Percentiles rank a stretch among this genome's conserved stretches.
Conservation (phyloP, 805 yeast genomes). For the Wickerhamiella azyma region DNA sequence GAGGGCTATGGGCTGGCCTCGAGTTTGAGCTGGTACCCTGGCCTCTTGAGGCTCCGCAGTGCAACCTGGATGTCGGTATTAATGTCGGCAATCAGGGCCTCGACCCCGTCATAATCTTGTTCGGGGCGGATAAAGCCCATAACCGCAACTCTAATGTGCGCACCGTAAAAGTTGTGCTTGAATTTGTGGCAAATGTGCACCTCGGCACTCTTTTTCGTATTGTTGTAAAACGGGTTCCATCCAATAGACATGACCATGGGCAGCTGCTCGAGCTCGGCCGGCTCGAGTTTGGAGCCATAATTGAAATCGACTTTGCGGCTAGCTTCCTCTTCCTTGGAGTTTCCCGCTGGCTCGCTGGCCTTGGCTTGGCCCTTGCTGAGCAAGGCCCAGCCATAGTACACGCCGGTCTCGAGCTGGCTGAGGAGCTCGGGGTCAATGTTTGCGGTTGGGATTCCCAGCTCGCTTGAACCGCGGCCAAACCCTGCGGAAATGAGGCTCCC, state of each 20-base stretch:
- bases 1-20: too few species aligned
- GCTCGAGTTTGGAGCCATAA: slow-evolving; percentile 40
- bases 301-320: slow-evolving; percentile 39
- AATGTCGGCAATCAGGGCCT: slow-evolving; percentile 76
- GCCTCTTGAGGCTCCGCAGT: slow-evolving; percentile 31
- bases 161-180: slow-evolving; percentile 63
- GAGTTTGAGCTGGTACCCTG: slow-evolving; percentile 27
- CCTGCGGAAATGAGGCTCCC: slow-evolving; percentile 50
- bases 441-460: slow-evolving; percentile 91
- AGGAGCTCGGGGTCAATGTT: slow-evolving; percentile 53
- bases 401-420: slow-evolving; percentile 50
- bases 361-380: slow-evolving; percentile 11
- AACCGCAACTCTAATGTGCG: slow-evolving; percentile 49
- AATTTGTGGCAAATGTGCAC: slow-evolving; percentile 74
- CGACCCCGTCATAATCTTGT: slow-evolving; percentile 66
- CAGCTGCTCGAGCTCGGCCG: slow-evolving; percentile 31
- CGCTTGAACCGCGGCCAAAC: slow-evolving; percentile 90
- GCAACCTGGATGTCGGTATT: slow-evolving; percentile 67
- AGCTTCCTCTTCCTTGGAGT: too few species aligned
- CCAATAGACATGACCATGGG: slow-evolving; percentile 97
- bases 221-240: slow-evolving; percentile 84
- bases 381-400: slow-evolving; percentile 71
- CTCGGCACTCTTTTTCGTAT: slow-evolving; percentile 66
- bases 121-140: slow-evolving; percentile 90
- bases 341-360: background rate